phyloP scores from a whole-genome alignment of 2,329 filamentous ascomycete species.

The Pseudogymnoascus sp. region DNA sequence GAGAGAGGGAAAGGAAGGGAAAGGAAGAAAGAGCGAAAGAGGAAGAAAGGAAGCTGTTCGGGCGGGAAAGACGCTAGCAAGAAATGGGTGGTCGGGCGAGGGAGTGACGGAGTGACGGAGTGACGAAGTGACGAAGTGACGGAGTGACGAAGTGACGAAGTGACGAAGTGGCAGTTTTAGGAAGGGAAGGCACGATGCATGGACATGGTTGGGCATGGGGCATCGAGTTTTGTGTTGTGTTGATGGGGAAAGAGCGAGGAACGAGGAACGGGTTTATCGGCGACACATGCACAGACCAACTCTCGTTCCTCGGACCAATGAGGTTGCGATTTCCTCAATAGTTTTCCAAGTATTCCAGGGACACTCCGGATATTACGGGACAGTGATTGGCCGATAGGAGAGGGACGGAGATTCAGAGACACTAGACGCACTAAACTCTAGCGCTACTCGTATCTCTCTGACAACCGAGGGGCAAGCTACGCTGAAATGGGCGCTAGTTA shows the following conservation, averaged over 20 bases:
- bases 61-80: background rate
- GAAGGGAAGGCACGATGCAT: background rate
- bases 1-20: background rate
- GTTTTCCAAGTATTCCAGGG: background rate
- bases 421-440: background rate
- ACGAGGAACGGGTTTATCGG: background rate
- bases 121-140: background rate
- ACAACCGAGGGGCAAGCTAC: background rate
- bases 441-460: background rate
- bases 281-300: background rate
- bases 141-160: too few relatives aligned
- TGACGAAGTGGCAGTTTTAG: background rate
- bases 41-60: slow-evolving; percentile 5
- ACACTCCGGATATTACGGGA: background rate
- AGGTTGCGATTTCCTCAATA: background rate
- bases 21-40: background rate
- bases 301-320: background rate
- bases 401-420: background rate
- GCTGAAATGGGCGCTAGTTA: background rate
- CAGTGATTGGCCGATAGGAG: background rate
- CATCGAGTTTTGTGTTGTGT: background rate
- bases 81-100: background rate
- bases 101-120: too few relatives aligned
- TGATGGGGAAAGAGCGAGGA: background rate
- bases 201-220: too few relatives aligned